A percentile compares a stretch with the other conserved stretches of the same genome.
These are phyloP conservation scores for Anthracocystis panici-leucophaei DNA, from an alignment of 1,284 basidiomycete genomes.

Conservation along the genomic window DNA sequence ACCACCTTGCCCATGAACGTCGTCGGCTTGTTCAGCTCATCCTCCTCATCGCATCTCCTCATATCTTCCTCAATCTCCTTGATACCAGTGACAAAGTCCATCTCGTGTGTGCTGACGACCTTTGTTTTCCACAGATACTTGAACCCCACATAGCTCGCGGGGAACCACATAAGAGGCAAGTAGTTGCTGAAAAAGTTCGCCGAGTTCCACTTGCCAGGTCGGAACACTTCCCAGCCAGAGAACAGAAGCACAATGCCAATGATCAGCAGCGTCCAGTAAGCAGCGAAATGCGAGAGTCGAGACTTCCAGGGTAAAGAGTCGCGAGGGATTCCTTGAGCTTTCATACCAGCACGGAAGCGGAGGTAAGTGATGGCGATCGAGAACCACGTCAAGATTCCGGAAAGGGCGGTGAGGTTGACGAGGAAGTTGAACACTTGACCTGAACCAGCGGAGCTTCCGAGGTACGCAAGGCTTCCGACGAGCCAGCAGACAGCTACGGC, in stretches of 20 bases:
- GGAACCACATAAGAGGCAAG: conserved; percentile 80
- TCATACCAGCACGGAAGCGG: conserved; percentile 78
- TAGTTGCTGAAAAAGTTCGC: conserved; percentile 82
- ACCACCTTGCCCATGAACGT: conserved; percentile 17
- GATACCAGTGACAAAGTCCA: conserved; percentile 75
- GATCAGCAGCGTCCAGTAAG: conserved; percentile 36
- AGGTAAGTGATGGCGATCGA: conserved; percentile 81
- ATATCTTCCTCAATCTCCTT: conserved; percentile 54
- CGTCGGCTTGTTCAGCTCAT: conserved; percentile 16
- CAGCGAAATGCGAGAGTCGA: conserved; percentile 63
- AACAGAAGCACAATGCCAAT: conserved; percentile 55
- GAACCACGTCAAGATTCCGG: conserved; percentile 83
- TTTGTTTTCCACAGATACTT: conserved; percentile 73
- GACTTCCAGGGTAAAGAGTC: conserved; percentile 72
- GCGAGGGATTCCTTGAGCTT: conserved; percentile 75
- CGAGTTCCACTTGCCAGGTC: conserved; percentile 52
- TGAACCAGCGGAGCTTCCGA: conserved; percentile 69
- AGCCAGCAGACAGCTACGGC: conserved; percentile 77
- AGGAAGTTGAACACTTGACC: conserved; percentile 75
- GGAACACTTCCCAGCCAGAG: conserved; percentile 70
- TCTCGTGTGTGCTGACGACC: conserved; percentile 35
- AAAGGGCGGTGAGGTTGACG: conserved; percentile 76
- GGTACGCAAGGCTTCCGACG: conserved; percentile 78
- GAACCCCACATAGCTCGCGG: conserved; percentile 76
- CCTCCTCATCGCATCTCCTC: conserved; percentile 29